Percentiles rank a stretch among this genome's conserved stretches.
These are phyloP conservation scores for Eucalyptus urophylla DNA, from an alignment of 345 rosid genomes.

Conservation along the genomic window DNA sequence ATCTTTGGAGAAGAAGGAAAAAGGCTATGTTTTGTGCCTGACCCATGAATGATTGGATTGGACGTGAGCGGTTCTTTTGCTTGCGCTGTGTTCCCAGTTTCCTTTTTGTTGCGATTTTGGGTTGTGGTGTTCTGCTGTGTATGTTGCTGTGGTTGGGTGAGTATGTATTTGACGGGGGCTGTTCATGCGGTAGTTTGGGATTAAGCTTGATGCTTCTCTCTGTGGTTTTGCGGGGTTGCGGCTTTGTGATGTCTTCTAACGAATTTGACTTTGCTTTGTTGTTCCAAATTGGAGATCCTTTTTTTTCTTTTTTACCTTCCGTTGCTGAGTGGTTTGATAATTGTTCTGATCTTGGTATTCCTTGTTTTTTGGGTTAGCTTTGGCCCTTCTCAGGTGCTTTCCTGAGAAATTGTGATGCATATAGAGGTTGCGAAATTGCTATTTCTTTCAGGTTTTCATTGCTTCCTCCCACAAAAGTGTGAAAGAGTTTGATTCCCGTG, in stretches of 20 bases:
- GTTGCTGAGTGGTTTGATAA: neutral
- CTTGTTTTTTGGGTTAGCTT: neutral
- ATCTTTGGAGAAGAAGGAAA: neutral
- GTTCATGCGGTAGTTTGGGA: neutral
- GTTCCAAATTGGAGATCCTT: neutral
- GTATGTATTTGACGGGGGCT: neutral
- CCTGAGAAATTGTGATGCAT: neutral
- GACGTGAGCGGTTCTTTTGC: neutral
- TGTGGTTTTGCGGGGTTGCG: neutral
- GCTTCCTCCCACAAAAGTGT: neutral
- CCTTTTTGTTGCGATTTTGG: neutral
- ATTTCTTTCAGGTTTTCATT: neutral
- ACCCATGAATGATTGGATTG: neutral
- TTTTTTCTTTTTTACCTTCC: neutral
- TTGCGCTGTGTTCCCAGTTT: neutral
- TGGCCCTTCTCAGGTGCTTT: neutral
- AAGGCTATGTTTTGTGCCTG: neutral
- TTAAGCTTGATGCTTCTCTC: neutral
- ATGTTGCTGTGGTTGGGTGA: neutral
- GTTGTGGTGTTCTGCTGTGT: neutral
- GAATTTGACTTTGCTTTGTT: neutral
- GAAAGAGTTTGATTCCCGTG: neutral
- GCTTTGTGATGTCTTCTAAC: neutral
- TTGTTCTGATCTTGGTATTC: neutral
- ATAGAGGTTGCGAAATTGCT: neutral